These are phyloP conservation scores for Pezicula radicicola DNA, from an alignment of 2,329 filamentous ascomycete species.

Conservation along the genomic window DNA sequence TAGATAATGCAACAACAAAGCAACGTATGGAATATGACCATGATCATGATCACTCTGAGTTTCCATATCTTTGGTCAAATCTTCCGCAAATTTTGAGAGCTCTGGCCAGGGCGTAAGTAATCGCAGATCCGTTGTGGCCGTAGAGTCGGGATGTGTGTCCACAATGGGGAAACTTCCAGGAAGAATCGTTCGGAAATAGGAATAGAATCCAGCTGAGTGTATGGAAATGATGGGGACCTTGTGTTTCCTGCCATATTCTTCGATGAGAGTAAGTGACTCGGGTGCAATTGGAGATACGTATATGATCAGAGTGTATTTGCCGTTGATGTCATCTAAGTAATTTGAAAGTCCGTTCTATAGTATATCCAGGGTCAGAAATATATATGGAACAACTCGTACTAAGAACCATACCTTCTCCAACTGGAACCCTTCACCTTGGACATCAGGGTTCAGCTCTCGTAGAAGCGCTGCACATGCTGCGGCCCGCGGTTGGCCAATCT, in stretches of 20 bases:
- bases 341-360: conserved; percentile 10
- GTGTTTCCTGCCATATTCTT: conserved; percentile 47
- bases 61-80: conserved; percentile 68
- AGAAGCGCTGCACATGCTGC: conserved; percentile 74
- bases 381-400: neutral
- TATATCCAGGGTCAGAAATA: neutral
- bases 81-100: conserved; percentile 62
- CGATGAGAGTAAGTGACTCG: conserved; percentile 46
- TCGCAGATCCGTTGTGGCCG: conserved; percentile 79
- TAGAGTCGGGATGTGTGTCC: conserved; percentile 90
- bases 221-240: conserved; percentile 76
- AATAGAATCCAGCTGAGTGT: conserved; percentile 90
- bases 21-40: conserved; percentile 85
- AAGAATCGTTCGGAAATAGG: conserved; percentile 77
- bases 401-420: conserved; percentile 37
- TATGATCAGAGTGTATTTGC: conserved; percentile 57
- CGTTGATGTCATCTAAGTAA: conserved; percentile 29
- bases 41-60: conserved; percentile 75
- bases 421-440: conserved; percentile 69
- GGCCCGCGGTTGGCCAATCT: conserved; percentile 74
- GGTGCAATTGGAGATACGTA: conserved; percentile 56
- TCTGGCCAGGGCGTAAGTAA: conserved; percentile 85
- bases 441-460: conserved; percentile 89
- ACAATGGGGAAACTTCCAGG: conserved; percentile 85
- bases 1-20: conserved; percentile 79